Base-by-base conservation (phyloP, 495 filamentous ascomycete species). In the Pyrenopolyporus hunteri region DNA sequence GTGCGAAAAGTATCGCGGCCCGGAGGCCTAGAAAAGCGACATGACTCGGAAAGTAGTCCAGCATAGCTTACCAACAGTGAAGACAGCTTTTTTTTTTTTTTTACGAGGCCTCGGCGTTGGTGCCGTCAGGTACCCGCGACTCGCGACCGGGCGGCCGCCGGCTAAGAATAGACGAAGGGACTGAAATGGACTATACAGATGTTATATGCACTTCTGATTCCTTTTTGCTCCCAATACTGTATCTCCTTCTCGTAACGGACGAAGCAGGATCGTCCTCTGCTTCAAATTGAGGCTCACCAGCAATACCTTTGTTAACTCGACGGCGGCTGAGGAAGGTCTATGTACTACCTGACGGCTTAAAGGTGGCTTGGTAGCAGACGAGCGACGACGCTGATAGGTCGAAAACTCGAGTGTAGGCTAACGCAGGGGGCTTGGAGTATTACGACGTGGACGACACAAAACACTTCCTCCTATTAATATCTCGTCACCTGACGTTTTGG, bases 1-100 rank as follows among this genome's bases (percentile, higher is more conserved):
- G 69, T 70, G 64, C 40, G 56, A 52, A 43, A 52, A 57, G 29
- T 25, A 66, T 54, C 59, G 63, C 35, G 36, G 55, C 43, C 36
- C 22, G 39, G 37, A 22, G 31, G 33, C 28, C 42, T 14, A 37
- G 45, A 32, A 31, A 58, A 48, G 46, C 57, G 22, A 28, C 26
- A 26, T 60, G 32, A 51, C 16, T 40, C 13, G 10, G 23, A 42
- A n/a, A 35, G 49, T 19, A 16, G 44, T 16, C 14, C 8, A 46
- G 45, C 37, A 42, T 44, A 48, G 31, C 29, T n/a, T 43, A 2
- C 32, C 39, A 60, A 49, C 42, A 28, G 14, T 28, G 28, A 51
- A 9, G 39, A 45, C 26, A 47, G 19, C n/a, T n/a, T n/a, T n/a
- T n/a, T n/a, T n/a, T n/a, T n/a, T n/a, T n/a, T n/a, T n/a, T n/a